phyloP scores from a whole-genome alignment of 2,329 filamentous ascomycete genomes.

The Aspergillus sp. region DNA sequence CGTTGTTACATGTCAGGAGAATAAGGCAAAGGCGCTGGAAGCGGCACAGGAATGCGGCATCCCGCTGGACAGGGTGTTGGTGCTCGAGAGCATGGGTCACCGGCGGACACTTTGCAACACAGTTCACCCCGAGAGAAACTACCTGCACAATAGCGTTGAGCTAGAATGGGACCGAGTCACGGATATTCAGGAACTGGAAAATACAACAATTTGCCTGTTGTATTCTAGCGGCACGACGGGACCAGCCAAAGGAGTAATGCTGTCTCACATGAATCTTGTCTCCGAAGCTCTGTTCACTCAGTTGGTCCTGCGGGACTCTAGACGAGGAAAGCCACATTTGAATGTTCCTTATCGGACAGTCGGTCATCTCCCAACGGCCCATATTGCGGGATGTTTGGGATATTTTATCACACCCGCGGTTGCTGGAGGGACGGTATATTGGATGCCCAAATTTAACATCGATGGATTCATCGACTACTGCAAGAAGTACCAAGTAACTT shows the following conservation, averaged over 20 bases:
- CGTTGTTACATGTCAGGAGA: constrained; percentile 12
- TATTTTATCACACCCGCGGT: constrained; percentile 50
- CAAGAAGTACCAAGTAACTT: constrained; percentile 52
- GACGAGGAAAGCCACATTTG: constrained; percentile 29
- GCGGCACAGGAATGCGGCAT: constrained; percentile 53
- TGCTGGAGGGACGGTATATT: constrained; percentile 54
- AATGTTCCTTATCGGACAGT: constrained; percentile 37
- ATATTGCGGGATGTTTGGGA: constrained; percentile 50
- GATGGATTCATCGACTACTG: constrained; percentile 55
- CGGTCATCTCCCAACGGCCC: constrained; percentile 48
- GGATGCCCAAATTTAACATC: constrained; percentile 64
- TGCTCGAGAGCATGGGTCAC: constrained; percentile 47
- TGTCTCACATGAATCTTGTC: constrained; percentile 47
- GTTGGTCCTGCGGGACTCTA: constrained; percentile 19
- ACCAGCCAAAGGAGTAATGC: constrained; percentile 46
- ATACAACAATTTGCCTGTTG: constrained; percentile 46
- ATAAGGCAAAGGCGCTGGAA: constrained; percentile 45
- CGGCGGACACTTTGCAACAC: constrained; percentile 30
- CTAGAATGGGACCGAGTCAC: constrained; percentile 58
- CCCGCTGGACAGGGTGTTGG: constrained; percentile 48
- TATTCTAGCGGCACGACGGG: constrained; percentile 52
- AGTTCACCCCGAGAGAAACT: constrained; percentile 5
- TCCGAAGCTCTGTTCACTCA: constrained; percentile 32
- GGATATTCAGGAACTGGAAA: constrained; percentile 47
- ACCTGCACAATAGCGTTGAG: constrained; percentile 23